Evolutionary conservation across 192 early-diverging fungal genomes (phyloP), one percentile per base, ranked within the genome.

Genomic region (Kappamyces sp.): DNA sequence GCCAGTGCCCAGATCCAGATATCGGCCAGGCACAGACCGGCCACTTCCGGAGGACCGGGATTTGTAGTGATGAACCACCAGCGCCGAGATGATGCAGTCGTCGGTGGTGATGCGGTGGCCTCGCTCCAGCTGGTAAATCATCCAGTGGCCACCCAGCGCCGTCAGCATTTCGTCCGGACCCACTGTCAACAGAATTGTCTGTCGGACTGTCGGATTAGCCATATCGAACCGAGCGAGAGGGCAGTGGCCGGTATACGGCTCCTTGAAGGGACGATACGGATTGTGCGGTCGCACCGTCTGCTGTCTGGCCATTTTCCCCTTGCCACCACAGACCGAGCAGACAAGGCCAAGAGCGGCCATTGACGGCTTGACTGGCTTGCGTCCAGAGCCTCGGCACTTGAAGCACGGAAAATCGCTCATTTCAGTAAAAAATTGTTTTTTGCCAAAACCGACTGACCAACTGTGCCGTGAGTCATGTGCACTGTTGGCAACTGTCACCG

Each of bases 81-180:
- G 49, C 23, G 65, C 65, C 1, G 66, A 67, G 0, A 58, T 67
- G 6, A 10, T 38, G 12, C 69, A 54, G 57, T 74, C 72, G 58
- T 74, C 72, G 13, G 72, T 70, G 3, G 72, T 74, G 57, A 62
- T 66, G 44, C 72, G 48, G 52, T 74, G 72, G 5, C 65, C 68
- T 43, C 59, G 48, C 39, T 41, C 42, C n/a, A 74, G 43, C 43
- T 74, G 72, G 40, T 67, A 70, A 10, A 74, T 70, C 35, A 40
- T 55, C 66, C 67, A 74, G 15, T 58, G 49, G 23, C 72, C 72
- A 10, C 60, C 58, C 5, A 74, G 55, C 1, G 68, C 23, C 12
- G 65, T 66, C 9, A 74, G 49, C 68, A 74, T 70, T 39, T 72
- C 55, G 8, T n/a, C 55, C 31, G 23, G 23, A 23, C 23, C 23